Evolutionary conservation across 176 grass and related monocot species (phyloP).

Genomic region (Miscanthus lutarioriparius): DNA sequence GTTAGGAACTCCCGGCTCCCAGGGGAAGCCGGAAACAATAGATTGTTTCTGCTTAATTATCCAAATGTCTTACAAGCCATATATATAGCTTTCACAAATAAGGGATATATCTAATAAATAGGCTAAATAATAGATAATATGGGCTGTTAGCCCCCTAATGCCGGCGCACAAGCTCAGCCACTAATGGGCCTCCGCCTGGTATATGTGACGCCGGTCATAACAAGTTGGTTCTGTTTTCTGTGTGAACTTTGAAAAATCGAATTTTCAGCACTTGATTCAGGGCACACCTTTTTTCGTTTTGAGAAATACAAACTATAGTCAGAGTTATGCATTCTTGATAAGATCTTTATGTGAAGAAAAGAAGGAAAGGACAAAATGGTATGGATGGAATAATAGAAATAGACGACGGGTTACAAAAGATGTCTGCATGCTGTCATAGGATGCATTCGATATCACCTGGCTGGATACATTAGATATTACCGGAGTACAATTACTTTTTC

Average conservation of each 20-base stretch:
- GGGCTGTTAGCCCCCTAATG: too few relatives aligned
- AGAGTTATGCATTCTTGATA: neutral
- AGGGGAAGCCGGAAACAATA: too few relatives aligned
- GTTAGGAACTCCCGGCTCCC: too few relatives aligned
- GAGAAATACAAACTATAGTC: neutral
- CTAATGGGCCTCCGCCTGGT: too few relatives aligned
- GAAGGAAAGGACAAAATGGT: neutral
- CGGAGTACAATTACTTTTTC: neutral
- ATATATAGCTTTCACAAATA: too few relatives aligned
- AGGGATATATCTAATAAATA: too few relatives aligned
- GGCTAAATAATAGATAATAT: too few relatives aligned
- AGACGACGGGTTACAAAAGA: neutral
- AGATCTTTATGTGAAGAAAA: neutral
- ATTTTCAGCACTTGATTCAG: neutral
- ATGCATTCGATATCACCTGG: neutral
- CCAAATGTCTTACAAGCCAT: too few relatives aligned
- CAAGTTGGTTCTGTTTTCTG: neutral
- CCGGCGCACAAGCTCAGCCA: too few relatives aligned
- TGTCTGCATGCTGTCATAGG: neutral
- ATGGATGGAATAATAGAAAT: conserved; percentile 11
- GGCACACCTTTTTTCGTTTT: conserved; percentile 3
- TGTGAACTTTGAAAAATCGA: neutral
- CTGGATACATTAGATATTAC: neutral
- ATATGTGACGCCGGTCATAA: too few relatives aligned
- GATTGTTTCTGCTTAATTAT: too few relatives aligned